Conservation (phyloP, 345 rosid species). For the Dipteronia dyeriana region DNA sequence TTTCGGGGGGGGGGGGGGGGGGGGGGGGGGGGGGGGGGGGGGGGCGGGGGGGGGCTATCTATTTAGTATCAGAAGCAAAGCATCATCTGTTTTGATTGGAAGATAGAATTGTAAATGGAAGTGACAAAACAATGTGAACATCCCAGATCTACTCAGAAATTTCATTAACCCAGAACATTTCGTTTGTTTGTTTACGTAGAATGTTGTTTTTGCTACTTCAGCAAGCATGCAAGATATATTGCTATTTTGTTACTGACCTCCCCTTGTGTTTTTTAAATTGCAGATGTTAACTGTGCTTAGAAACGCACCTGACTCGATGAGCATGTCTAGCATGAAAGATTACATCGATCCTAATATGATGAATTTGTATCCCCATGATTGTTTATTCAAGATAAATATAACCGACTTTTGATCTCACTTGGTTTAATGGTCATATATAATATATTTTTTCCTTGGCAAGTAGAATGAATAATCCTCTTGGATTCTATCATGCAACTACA, state of each 20-base stretch:
- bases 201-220: background rate
- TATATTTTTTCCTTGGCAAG: background rate
- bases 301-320: slow-evolving; percentile 67
- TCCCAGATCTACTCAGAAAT: background rate
- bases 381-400: slow-evolving; percentile 76
- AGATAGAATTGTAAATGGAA: background rate
- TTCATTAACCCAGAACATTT: background rate
- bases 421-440: background rate
- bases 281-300: slow-evolving; percentile 81
- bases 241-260: background rate
- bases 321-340: slow-evolving; percentile 73
- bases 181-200: background rate
- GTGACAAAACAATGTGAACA: background rate
- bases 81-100: no score
- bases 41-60: no score
- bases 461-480: background rate
- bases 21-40: background rate
- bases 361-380: slow-evolving; percentile 92
- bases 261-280: slow-evolving; percentile 22
- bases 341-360: slow-evolving; percentile 74
- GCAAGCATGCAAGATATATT: background rate
- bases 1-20: background rate
- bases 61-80: no score
- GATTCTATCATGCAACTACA: background rate
- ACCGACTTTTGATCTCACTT: background rate